Percentiles rank a stretch among this genome's conserved stretches.
Conservation (phyloP, 106 monocot genomes). For the Dioscorea zingiberensis region DNA sequence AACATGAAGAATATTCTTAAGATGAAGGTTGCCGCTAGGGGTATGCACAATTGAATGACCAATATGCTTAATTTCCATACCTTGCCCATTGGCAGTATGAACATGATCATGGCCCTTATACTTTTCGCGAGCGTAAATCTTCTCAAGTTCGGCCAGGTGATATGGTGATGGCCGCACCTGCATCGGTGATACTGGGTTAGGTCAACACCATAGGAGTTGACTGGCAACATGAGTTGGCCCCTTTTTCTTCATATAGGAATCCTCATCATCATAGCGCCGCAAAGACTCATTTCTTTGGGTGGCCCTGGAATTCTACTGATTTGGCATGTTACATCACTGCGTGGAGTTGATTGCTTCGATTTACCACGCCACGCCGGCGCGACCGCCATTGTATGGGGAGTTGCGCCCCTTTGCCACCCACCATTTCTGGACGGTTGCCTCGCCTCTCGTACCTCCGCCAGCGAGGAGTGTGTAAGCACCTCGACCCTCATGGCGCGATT, state of each 20-base stretch:
- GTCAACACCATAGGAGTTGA: neutral
- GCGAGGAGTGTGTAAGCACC: neutral
- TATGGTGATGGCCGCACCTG: neutral
- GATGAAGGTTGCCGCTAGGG: no score
- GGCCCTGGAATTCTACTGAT: neutral
- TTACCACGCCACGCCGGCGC: neutral
- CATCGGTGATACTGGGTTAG: neutral
- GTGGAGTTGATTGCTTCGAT: no score
- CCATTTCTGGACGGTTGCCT: neutral
- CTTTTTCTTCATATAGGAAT: neutral
- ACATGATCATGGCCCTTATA: no score
- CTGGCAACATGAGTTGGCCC: neutral
- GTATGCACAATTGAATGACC: no score
- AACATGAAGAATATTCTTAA: no score
- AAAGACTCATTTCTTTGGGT: no score
- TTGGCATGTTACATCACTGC: no score
- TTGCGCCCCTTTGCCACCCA: neutral
- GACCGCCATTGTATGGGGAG: no score
- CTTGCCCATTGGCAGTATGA: no score
- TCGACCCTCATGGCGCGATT: neutral
- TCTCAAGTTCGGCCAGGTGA: neutral
- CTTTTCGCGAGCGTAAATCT: neutral
- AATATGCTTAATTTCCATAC: no score
- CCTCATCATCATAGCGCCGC: no score
- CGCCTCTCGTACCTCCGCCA: no score